Evolutionary conservation across 768 basidiomycete species (phyloP).

Genomic region (Lactarius hengduanensis): DNA sequence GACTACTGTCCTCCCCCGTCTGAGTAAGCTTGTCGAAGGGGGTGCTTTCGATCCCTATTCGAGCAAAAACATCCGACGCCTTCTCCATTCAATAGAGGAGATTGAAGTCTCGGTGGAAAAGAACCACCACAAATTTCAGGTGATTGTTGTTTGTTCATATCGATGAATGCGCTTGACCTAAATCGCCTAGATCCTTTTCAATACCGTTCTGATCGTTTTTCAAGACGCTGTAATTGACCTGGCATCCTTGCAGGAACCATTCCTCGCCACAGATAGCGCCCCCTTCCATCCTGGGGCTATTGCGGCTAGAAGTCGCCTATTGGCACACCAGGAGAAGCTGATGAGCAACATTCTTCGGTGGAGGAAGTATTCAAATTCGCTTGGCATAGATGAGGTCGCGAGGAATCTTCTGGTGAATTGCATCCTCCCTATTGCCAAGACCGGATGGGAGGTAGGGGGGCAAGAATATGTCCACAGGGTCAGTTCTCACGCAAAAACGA

Average conservation of each 20-base stretch:
- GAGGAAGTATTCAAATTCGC: slow-evolving; percentile 68
- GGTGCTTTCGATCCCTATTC: slow-evolving; percentile 87
- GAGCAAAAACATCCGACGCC: slow-evolving; percentile 51
- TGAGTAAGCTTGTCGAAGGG: slow-evolving; percentile 71
- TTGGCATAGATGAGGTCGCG: slow-evolving; percentile 54
- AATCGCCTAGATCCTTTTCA: slow-evolving; percentile 51
- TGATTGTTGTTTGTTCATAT: slow-evolving; percentile 33
- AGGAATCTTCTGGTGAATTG: slow-evolving; percentile 55
- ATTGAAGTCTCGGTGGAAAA: slow-evolving; percentile 70
- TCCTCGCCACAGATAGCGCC: slow-evolving; percentile 42
- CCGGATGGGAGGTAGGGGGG: slow-evolving; percentile 88
- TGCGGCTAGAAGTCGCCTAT: slow-evolving; percentile 66
- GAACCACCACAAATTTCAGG: slow-evolving; percentile 64
- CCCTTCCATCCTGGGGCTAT: slow-evolving; percentile 77
- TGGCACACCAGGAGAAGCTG: slow-evolving; percentile 67
- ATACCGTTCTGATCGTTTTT: slow-evolving; percentile 52
- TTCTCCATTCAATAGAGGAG: slow-evolving; percentile 78
- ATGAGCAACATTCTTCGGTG: slow-evolving; percentile 71
- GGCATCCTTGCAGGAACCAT: slow-evolving; percentile 50
- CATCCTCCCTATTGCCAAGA: slow-evolving; percentile 64
- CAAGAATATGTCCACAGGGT: slow-evolving; percentile 63
- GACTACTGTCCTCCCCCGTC: slow-evolving; percentile 73
- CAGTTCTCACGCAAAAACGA: slow-evolving; percentile 26
- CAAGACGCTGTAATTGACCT: slow-evolving; percentile 53
- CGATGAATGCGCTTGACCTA: slow-evolving; percentile 2